A percentile compares a stretch with the other conserved stretches of the same genome.
Evolutionary conservation across 2,329 filamentous ascomycete genomes (phyloP).

Genomic region (Aspergillus brunneoviolaceus): DNA sequence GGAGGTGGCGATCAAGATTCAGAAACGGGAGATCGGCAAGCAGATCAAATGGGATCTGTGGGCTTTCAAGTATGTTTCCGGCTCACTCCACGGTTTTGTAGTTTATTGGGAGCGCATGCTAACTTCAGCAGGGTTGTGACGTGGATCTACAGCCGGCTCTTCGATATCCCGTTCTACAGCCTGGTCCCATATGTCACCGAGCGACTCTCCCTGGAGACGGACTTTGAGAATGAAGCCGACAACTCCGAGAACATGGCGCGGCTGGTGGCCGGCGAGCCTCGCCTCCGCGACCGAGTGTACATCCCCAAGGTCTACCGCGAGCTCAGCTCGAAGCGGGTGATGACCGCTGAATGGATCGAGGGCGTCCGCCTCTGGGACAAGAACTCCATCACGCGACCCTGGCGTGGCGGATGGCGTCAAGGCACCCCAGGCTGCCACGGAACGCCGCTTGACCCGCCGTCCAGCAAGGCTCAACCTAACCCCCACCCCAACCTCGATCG

Average conservation of each 20-base stretch:
- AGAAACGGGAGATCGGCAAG: slow-evolving; percentile 88
- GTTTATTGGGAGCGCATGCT: slow-evolving; percentile 12
- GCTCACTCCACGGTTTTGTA: not conserved
- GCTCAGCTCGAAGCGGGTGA: slow-evolving; percentile 75
- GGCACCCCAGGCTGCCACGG: slow-evolving; percentile 78
- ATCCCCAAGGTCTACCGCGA: slow-evolving; percentile 82
- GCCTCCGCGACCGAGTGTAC: slow-evolving; percentile 78
- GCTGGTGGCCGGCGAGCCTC: slow-evolving; percentile 72
- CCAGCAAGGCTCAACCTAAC: slow-evolving; percentile 39
- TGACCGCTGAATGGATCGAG: slow-evolving; percentile 98
- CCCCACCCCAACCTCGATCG: slow-evolving; percentile 27
- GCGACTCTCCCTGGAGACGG: slow-evolving; percentile 87
- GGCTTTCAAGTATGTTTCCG: slow-evolving; percentile 72
- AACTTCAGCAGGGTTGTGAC: slow-evolving; percentile 64
- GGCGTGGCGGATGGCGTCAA: slow-evolving; percentile 73
- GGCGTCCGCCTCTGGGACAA: slow-evolving; percentile 92
- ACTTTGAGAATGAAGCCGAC: slow-evolving; percentile 86
- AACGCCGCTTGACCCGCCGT: slow-evolving; percentile 58
- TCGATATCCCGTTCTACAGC: slow-evolving; percentile 88
- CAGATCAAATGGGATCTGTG: slow-evolving; percentile 95
- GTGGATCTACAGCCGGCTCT: slow-evolving; percentile 79
- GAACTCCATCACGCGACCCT: slow-evolving; percentile 70
- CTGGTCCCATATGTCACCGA: slow-evolving; percentile 92
- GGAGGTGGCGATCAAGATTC: slow-evolving; percentile 93
- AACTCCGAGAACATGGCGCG: slow-evolving; percentile 83